phyloP scores from a whole-genome alignment of 2,329 filamentous ascomycete genomes.

The Aureobasidium sp. region DNA sequence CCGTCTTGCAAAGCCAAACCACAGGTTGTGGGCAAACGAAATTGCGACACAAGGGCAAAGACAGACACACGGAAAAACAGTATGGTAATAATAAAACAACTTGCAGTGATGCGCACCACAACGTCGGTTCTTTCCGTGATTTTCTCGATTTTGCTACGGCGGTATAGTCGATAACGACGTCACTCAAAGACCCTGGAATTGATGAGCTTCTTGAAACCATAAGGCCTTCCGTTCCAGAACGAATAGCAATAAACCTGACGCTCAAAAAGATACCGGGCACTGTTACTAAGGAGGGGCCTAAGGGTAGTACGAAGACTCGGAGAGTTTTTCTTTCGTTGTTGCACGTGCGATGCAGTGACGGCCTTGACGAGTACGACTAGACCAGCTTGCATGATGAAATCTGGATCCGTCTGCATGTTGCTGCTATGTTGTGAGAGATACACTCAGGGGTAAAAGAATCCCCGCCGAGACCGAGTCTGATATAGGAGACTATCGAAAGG shows the following conservation, averaged over 20 bases:
- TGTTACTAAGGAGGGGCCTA: slow-evolving; percentile 13
- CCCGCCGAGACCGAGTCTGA: no score
- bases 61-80: background rate
- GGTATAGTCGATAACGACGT: background rate
- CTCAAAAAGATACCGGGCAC: background rate
- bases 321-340: slow-evolving; percentile 7
- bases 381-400: slow-evolving; percentile 1
- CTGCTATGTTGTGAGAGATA: background rate
- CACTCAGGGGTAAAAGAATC: no score
- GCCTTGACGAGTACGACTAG: slow-evolving; percentile 10
- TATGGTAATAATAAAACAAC: background rate
- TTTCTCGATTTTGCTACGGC: background rate
- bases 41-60: slow-evolving; percentile 5
- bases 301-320: slow-evolving; percentile 9
- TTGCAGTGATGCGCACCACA: background rate
- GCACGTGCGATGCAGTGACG: slow-evolving; percentile 5
- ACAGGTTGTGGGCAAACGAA: slow-evolving; percentile 2
- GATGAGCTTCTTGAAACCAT: slow-evolving; percentile 6
- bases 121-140: background rate
- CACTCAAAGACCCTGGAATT: background rate
- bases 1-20: slow-evolving; percentile 10
- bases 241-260: slow-evolving; percentile 6
- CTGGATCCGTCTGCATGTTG: background rate
- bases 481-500: background rate
- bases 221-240: slow-evolving; percentile 3